Base-by-base conservation (phyloP, 2,329 filamentous ascomycete species). In the Hymenoscyphus albidus region DNA sequence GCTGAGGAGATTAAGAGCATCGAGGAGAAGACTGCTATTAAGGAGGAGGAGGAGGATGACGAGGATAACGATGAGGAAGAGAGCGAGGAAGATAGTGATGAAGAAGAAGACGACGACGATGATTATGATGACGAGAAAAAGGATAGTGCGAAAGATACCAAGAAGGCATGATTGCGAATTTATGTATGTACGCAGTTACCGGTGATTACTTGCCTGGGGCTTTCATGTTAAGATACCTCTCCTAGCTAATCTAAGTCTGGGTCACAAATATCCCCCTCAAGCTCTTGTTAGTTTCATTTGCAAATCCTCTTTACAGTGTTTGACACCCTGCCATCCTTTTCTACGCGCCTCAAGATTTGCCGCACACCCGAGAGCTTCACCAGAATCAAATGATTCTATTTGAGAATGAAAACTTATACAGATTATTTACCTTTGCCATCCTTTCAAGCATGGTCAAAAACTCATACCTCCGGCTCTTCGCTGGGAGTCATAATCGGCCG, bases 61-160 rank as follows among this genome's bases (percentile, higher is more conserved):
- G 67, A 69, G 0, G 67, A 67, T 6, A 65, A 67, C 0, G 64
- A 67, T 10, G 60, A 64, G 40, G 67, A 70, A 22, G 70, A 70
- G n/a, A 68, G 71, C 5, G 62, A 68, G 5, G 77, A 74, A n/a
- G 75, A 54, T 13, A 27, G 48, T 10, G 44, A 61, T 2, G 59
- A 61, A 59, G 76, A 80, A 68, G 68, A 74, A 75, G 22, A 73
- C 78, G 72, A 72, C 4, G 51, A 67, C 6, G 60, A 58, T 2
- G 64, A 77, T 44, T 31, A 12, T 12, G 59, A 61, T 16, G 31
- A 57, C 31, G 32, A 57, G 54, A 27, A 54, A 3, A 22, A 27
- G 22, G 48, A 27, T 10, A 18, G 13, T 4, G 48, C 18, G 48
- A 54, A 54, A 54, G 48, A 54, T 54, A 54, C 48, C 7, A 61